Percentiles rank a stretch among this genome's conserved stretches.
phyloP scores from a whole-genome alignment of 495 filamentous ascomycete species.

The Massariosphaeria phaeospora region DNA sequence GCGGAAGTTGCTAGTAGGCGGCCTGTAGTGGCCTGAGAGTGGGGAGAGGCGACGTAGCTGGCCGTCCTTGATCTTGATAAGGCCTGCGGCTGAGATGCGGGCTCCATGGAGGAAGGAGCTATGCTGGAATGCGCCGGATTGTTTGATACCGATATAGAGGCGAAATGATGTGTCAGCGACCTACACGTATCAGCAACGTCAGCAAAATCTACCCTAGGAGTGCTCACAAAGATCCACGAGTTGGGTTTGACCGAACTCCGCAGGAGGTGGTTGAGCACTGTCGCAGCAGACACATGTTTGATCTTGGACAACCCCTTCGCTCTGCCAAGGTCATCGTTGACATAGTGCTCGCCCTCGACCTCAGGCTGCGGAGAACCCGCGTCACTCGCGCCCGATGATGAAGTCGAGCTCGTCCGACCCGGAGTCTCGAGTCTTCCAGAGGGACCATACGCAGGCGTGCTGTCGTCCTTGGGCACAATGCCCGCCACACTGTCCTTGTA shows the following conservation, averaged over 20 bases:
- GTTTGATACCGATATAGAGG: constrained; percentile 87
- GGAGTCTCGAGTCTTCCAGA: background rate
- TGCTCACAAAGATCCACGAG: constrained; percentile 79
- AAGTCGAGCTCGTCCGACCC: constrained; percentile 16
- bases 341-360: constrained; percentile 47
- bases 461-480: constrained; percentile 62
- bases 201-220: background rate
- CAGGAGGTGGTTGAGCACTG: constrained; percentile 66
- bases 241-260: constrained; percentile 67
- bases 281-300: constrained; percentile 60
- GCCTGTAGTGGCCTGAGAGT: constrained; percentile 80
- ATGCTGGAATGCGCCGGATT: constrained; percentile 84
- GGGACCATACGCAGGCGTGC: constrained; percentile 22
- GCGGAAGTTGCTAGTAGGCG: constrained; percentile 71
- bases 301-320: constrained; percentile 59
- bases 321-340: constrained; percentile 50
- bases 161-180: constrained; percentile 78
- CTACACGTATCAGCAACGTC: constrained; percentile 19
- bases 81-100: constrained; percentile 74
- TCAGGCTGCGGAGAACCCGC: constrained; percentile 30
- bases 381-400: constrained; percentile 28
- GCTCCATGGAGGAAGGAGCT: constrained; percentile 79
- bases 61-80: constrained; percentile 80
- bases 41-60: constrained; percentile 55
- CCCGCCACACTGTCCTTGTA: constrained; percentile 77